Evolutionary conservation across 306 rosid species (phyloP).

Genomic region (Trifolium pratense): DNA sequence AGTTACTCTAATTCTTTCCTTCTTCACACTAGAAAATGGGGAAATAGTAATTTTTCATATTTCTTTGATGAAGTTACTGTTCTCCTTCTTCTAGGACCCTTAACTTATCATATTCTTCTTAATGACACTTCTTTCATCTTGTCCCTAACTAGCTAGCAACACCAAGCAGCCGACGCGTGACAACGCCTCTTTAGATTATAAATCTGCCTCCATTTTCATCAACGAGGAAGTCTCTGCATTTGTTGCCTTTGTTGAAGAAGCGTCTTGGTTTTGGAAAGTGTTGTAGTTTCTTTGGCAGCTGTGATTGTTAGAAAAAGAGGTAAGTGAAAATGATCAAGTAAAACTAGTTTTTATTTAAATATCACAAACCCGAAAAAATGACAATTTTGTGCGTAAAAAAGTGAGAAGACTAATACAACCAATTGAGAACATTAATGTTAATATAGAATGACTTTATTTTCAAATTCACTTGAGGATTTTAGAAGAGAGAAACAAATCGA

Average conservation of each 20-base stretch:
- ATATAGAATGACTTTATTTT: too few species aligned
- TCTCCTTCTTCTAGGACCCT: neutral
- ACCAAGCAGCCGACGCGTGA: neutral
- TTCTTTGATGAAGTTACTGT: neutral
- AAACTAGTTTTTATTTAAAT: neutral
- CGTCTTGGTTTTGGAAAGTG: neutral
- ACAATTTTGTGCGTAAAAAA: neutral
- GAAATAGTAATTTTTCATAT: neutral
- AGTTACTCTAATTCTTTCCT: neutral
- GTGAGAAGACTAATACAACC: neutral
- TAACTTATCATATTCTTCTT: neutral
- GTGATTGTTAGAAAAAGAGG: slow-evolving; percentile 2
- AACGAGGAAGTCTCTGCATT: neutral
- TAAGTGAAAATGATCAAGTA: neutral
- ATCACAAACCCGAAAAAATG: too few species aligned
- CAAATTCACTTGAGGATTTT: neutral
- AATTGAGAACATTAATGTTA: neutral
- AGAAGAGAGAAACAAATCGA: neutral
- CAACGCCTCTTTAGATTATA: neutral
- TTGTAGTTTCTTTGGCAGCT: slow-evolving; percentile 7
- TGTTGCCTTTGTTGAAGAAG: slow-evolving; percentile 9
- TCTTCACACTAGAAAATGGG: neutral
- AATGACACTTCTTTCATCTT: neutral
- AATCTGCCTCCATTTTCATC: slow-evolving; percentile 7
- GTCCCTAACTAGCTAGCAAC: neutral